Conservation (phyloP, 2,329 filamentous ascomycete genomes). For the Setomelanomma holmii region DNA sequence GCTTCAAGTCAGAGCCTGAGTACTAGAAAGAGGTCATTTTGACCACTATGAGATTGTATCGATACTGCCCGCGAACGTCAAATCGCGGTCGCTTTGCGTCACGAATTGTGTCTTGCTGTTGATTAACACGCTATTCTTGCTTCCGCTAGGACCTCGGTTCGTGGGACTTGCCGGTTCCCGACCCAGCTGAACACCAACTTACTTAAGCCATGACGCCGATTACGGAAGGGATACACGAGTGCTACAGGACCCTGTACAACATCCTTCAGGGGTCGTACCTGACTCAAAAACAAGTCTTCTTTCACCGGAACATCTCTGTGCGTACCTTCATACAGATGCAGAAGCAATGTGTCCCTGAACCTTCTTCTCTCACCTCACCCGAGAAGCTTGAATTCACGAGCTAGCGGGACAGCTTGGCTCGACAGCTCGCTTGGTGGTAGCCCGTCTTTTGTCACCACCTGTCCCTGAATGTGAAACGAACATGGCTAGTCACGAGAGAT, state of each 20-base stretch:
- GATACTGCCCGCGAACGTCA: neutral
- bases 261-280: neutral
- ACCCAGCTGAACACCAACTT: neutral
- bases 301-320: neutral
- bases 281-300: neutral
- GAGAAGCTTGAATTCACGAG: neutral
- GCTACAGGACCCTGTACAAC: neutral
- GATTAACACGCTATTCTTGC: neutral
- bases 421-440: slow-evolving; percentile 8
- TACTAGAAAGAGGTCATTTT: too few relatives aligned
- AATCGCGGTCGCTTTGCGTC: neutral
- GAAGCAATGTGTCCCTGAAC: neutral
- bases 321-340: slow-evolving; percentile 1
- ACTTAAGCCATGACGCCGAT: slow-evolving; percentile 14
- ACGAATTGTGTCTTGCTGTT: neutral
- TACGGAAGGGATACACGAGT: slow-evolving; percentile 24
- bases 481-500: slow-evolving; percentile 24
- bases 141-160: neutral
- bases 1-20: too few relatives aligned
- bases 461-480: slow-evolving; percentile 6
- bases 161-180: neutral
- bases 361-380: neutral
- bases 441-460: slow-evolving; percentile 7
- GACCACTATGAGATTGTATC: too few relatives aligned
- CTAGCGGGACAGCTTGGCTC: neutral